phyloP scores from a whole-genome alignment of 2,329 filamentous ascomycete genomes.

The Taxawa tesnikishii region DNA sequence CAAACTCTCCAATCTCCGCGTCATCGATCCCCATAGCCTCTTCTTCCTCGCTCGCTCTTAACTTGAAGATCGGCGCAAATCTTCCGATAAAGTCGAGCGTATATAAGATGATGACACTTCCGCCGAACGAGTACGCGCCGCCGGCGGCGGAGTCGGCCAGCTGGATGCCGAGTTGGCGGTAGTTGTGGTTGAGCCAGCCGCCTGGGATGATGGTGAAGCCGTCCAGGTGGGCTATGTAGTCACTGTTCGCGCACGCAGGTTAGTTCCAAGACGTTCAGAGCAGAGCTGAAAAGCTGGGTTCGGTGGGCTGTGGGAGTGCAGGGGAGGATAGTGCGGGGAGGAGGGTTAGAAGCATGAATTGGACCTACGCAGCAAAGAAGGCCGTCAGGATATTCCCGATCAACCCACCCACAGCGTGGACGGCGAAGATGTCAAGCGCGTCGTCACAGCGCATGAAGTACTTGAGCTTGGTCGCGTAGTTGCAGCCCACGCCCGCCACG shows the following conservation, averaged over 20 bases:
- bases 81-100: conserved; percentile 55
- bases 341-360: background rate
- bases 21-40: conserved; percentile 82
- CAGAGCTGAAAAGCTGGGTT: too few species aligned
- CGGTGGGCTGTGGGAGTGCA: too few species aligned
- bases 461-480: conserved; percentile 86
- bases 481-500: conserved; percentile 64
- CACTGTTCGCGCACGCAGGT: conserved; percentile 22
- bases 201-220: conserved; percentile 54
- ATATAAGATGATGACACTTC: conserved; percentile 62
- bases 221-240: conserved; percentile 75
- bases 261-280: too few species aligned
- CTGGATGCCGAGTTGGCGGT: conserved; percentile 73
- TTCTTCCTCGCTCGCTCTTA: conserved; percentile 64
- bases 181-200: conserved; percentile 75
- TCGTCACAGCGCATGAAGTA: conserved; percentile 73
- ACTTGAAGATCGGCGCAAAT: conserved; percentile 60
- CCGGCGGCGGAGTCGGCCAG: conserved; percentile 69
- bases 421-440: conserved; percentile 78
- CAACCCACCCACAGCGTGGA: conserved; percentile 65
- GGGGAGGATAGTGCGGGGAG: too few species aligned
- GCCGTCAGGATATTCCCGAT: conserved; percentile 70
- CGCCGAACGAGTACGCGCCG: conserved; percentile 64
- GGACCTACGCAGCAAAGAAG: conserved; percentile 61
- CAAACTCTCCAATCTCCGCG: conserved; percentile 83